These are phyloP conservation scores for Chaetomiaceae sp. DNA, from an alignment of 2,329 filamentous ascomycete species.

Conservation along the genomic window DNA sequence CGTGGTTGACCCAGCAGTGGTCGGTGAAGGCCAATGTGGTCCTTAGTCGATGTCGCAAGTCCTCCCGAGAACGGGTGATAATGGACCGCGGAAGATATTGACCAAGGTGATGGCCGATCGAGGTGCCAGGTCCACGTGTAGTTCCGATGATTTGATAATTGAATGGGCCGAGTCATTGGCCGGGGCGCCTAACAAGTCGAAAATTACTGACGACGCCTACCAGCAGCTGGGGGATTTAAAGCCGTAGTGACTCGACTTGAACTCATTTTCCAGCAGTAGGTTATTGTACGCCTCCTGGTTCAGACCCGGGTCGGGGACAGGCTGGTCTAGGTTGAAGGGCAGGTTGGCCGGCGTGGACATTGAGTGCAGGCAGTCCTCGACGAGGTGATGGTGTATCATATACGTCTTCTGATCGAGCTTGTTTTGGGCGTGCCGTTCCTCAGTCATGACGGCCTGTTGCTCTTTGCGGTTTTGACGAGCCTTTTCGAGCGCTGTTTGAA, in stretches of 20 bases:
- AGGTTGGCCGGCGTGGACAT: neutral
- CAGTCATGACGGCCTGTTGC: neutral
- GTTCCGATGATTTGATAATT: too few relatives aligned
- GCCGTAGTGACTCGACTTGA: neutral
- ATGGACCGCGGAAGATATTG: too few relatives aligned
- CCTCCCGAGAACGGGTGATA: too few relatives aligned
- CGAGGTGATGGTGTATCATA: neutral
- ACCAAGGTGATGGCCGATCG: too few relatives aligned
- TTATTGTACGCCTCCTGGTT: neutral
- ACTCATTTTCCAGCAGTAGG: neutral
- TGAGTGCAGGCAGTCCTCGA: conserved; percentile 10
- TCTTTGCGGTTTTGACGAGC: neutral
- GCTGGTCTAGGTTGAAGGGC: conserved; percentile 14
- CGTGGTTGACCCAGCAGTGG: neutral
- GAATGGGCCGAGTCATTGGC: too few relatives aligned
- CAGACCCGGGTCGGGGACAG: conserved; percentile 1
- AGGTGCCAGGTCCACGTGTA: too few relatives aligned
- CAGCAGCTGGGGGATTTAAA: neutral
- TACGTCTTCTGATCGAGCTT: neutral
- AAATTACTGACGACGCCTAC: too few relatives aligned
- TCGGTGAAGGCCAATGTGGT: neutral
- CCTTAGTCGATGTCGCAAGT: neutral
- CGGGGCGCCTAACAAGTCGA: too few relatives aligned
- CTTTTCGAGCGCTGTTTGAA: too few relatives aligned
- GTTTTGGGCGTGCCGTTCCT: neutral